phyloP scores from a whole-genome alignment of 306 rosid genomes.

The Rubus parviflorus region DNA sequence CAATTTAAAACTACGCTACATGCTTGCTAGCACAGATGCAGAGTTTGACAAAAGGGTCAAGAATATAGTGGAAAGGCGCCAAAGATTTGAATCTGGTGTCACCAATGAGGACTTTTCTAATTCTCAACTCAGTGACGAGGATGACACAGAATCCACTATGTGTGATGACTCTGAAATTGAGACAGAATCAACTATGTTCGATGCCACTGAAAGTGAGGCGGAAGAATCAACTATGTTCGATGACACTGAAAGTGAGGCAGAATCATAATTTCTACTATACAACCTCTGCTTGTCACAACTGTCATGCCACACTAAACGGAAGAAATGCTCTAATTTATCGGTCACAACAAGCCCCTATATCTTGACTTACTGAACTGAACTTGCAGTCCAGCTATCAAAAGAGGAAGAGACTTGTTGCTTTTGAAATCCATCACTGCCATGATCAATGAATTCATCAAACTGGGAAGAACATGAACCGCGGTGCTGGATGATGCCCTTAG shows the following conservation, averaged over 20 bases:
- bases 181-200: conserved; percentile 11
- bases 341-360: not conserved
- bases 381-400: not conserved
- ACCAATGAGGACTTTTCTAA: conserved; percentile 23
- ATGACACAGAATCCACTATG: conserved; percentile 1
- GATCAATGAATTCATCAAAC: not conserved
- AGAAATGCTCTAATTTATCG: not conserved
- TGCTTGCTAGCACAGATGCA: conserved; percentile 74
- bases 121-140: conserved; percentile 16
- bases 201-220: conserved; percentile 6
- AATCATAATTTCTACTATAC: not conserved
- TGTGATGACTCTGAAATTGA: conserved; percentile 19
- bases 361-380: not conserved
- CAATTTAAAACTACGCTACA: conserved; percentile 71
- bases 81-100: conserved; percentile 48
- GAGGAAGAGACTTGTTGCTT: not conserved
- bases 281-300: not conserved
- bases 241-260: conserved; percentile 2
- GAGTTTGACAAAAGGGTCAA: conserved; percentile 70
- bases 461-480: not conserved
- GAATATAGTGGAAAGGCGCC: conserved; percentile 48
- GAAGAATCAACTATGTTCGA: conserved; percentile 12
- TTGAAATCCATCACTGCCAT: not conserved
- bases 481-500: not conserved
- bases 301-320: not conserved